phyloP scores from a whole-genome alignment of 441 rosid species.

The Gossypium schwendimanii region DNA sequence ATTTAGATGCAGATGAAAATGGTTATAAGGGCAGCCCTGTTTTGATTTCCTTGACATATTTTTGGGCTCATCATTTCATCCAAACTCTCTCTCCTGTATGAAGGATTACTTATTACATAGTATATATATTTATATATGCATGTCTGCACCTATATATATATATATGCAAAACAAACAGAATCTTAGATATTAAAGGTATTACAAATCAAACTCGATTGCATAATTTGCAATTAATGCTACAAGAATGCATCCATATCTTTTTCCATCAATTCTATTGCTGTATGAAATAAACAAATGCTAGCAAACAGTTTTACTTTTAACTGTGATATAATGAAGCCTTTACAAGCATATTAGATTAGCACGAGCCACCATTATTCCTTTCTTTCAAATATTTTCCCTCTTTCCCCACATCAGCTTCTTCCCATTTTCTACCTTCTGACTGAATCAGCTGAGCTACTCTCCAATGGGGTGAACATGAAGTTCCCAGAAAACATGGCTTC shows the following conservation, averaged over 20 bases:
- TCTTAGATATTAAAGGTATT: background rate
- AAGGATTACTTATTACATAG: background rate
- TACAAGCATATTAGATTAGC: conserved; percentile 3
- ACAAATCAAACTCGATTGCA: background rate
- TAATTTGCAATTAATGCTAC: conserved; percentile 1
- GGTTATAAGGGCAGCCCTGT: background rate
- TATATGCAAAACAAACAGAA: background rate
- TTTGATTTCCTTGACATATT: background rate
- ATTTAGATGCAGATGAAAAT: background rate
- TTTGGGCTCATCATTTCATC: background rate
- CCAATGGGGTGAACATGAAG: conserved; percentile 70
- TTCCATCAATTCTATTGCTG: background rate
- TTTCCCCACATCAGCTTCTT: background rate
- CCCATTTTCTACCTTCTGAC: conserved; percentile 17
- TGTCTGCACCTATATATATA: too few species aligned
- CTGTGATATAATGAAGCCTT: background rate
- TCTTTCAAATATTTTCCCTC: background rate
- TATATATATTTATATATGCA: too few species aligned
- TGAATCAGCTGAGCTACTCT: conserved; percentile 23
- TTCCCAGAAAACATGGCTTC: conserved; percentile 84
- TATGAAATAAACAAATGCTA: background rate
- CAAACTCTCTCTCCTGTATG: background rate
- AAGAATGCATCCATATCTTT: background rate
- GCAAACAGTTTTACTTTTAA: background rate
- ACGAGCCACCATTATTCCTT: background rate